Evolutionary conservation across 2,329 filamentous ascomycete species (phyloP).

Genomic region (Chrysoporthe austroafricana): DNA sequence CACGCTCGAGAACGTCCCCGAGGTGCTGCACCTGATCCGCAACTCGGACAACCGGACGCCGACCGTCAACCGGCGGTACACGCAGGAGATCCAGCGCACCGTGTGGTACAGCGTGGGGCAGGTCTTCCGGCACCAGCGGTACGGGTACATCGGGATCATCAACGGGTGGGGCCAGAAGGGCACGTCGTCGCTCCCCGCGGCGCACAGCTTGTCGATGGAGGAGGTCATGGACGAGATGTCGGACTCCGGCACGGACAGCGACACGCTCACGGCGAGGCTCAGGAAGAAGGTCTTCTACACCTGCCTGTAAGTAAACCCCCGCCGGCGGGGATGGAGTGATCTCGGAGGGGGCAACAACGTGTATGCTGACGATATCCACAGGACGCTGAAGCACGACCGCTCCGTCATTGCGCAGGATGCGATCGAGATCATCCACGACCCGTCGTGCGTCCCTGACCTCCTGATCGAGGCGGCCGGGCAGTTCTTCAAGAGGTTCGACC

Average conservation of each 20-base stretch:
- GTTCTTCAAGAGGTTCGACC: constrained; percentile 87
- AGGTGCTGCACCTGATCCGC: constrained; percentile 45
- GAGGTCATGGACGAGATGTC: constrained; percentile 48
- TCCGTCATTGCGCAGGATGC: constrained; percentile 81
- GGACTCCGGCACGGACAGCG: constrained; percentile 64
- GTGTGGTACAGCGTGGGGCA: constrained; percentile 77
- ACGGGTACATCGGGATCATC: constrained; percentile 79
- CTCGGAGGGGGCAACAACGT: too few species aligned
- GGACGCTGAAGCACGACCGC: constrained; percentile 65
- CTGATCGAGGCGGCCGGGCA: constrained; percentile 76
- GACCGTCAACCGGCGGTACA: constrained; percentile 38
- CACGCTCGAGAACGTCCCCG: constrained; percentile 42
- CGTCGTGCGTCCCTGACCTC: constrained; percentile 52
- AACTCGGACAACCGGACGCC: constrained; percentile 50
- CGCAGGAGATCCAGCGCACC: constrained; percentile 38
- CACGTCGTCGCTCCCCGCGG: constrained; percentile 33
- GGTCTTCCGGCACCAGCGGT: constrained; percentile 81
- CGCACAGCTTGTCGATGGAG: constrained; percentile 32
- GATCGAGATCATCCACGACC: constrained; percentile 63
- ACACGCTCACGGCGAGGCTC: constrained; percentile 52
- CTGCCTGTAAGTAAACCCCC: constrained; percentile 69
- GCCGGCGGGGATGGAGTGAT: background rate
- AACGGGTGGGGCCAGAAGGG: constrained; percentile 75
- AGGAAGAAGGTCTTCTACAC: constrained; percentile 79
- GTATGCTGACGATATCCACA: constrained; percentile 49